phyloP scores from a whole-genome alignment of 2,329 filamentous ascomycete genomes.

The Paecilomyces niveus region DNA sequence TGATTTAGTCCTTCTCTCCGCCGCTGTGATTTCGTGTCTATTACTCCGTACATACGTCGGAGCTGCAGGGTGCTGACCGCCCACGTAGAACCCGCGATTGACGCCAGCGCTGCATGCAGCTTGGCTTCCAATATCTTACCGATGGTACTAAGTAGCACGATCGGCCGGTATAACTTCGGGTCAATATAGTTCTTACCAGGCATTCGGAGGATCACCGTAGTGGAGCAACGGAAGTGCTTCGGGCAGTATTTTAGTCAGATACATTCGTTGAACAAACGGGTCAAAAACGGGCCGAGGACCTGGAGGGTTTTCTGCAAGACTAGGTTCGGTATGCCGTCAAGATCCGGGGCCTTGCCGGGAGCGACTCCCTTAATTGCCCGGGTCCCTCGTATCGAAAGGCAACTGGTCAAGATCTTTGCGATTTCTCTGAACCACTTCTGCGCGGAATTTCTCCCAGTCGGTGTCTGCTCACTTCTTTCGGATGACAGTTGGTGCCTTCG shows the following conservation, averaged over 20 bases:
- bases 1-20: too few relatives aligned
- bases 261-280: not conserved
- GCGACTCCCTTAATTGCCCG: constrained; percentile 1
- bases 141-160: too few relatives aligned
- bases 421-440: not conserved
- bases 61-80: not conserved
- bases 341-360: not conserved
- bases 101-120: not conserved
- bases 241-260: not conserved
- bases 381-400: too few relatives aligned
- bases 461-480: not conserved
- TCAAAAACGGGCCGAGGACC: not conserved
- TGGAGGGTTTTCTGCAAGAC: not conserved
- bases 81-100: not conserved
- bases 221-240: not conserved
- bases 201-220: not conserved
- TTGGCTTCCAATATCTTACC: not conserved
- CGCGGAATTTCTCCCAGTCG: not conserved
- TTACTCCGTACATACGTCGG: not conserved
- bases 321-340: not conserved
- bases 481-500: not conserved
- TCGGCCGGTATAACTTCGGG: too few relatives aligned
- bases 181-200: not conserved
- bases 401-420: not conserved
- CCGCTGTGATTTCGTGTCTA: too few relatives aligned